These are phyloP conservation scores for Digitaria exilis DNA, from an alignment of 202 grass and related monocot genomes.

Conservation along the genomic window DNA sequence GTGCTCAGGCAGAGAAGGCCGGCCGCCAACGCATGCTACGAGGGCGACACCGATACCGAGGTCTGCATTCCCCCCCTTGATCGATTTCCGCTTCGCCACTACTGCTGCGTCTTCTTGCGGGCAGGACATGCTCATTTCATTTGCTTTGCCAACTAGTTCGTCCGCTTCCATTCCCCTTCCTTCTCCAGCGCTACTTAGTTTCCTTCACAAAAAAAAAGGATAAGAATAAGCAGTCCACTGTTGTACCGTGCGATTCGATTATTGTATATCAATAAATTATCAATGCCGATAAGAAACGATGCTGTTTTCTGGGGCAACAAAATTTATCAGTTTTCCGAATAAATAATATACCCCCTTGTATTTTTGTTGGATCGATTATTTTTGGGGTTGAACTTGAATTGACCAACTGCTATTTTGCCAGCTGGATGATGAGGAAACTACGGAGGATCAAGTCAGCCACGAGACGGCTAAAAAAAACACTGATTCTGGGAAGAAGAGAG, in stretches of 20 bases:
- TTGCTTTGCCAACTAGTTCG: not conserved
- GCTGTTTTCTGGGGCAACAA: not conserved
- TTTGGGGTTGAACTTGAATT: not conserved
- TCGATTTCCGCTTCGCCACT: too few relatives aligned
- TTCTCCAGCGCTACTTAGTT: too few relatives aligned
- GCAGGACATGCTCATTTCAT: not conserved
- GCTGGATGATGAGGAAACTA: slow-evolving; percentile 3
- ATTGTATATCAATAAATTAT: not conserved
- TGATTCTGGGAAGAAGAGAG: slow-evolving; percentile 13
- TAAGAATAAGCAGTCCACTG: not conserved
- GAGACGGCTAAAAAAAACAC: not conserved
- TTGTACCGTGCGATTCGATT: not conserved
- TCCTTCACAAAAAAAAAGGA: not conserved
- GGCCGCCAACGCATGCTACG: not conserved
- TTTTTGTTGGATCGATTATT: not conserved
- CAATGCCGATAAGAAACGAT: not conserved
- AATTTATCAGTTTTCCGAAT: too few relatives aligned
- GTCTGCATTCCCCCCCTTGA: not conserved
- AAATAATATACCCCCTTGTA: not conserved
- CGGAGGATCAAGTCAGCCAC: not conserved
- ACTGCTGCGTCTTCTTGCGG: too few relatives aligned
- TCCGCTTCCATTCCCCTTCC: not conserved
- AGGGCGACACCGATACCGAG: not conserved
- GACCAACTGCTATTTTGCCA: slow-evolving; percentile 17
- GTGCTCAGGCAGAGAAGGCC: not conserved